Conservation (phyloP, 768 basidiomycete genomes). For the Goffeauzyma gilvescens region DNA sequence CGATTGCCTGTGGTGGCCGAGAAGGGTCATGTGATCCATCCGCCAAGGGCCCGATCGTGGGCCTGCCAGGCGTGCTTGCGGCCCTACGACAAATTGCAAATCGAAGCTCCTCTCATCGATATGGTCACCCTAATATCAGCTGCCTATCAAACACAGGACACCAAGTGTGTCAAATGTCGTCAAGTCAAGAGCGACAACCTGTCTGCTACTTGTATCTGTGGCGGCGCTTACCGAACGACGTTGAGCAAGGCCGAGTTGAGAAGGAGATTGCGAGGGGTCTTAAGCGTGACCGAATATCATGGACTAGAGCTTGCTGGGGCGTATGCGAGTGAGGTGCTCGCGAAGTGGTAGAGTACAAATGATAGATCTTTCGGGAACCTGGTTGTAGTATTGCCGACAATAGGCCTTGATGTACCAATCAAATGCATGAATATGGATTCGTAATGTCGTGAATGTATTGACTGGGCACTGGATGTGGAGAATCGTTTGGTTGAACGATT, state of each 20-base stretch:
- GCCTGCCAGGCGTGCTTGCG: constrained; percentile 43
- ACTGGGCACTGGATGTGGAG: too few species aligned
- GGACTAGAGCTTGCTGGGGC: constrained; percentile 24
- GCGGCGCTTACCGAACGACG: constrained; percentile 59
- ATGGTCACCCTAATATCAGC: constrained; percentile 51
- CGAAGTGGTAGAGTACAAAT: too few species aligned
- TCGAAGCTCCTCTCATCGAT: constrained; percentile 71
- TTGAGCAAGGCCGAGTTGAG: constrained; percentile 53
- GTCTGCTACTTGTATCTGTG: constrained; percentile 66
- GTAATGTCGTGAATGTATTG: too few species aligned
- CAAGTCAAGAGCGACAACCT: constrained; percentile 80
- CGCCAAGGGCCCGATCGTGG: constrained; percentile 34
- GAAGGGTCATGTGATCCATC: constrained; percentile 20
- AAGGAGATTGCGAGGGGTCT: constrained; percentile 56
- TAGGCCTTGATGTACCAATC: too few species aligned
- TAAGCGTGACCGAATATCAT: constrained; percentile 37
- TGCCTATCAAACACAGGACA: constrained; percentile 68
- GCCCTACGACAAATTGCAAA: constrained; percentile 70
- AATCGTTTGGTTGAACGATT: too few species aligned
- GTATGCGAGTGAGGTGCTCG: constrained; percentile 21
- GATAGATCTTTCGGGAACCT: too few species aligned
- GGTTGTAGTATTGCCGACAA: too few species aligned
- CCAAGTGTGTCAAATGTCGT: constrained; percentile 60
- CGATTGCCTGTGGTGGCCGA: constrained; percentile 40
- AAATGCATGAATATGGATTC: too few species aligned